Evolutionary conservation across 1,139 yeast genomes (phyloP), one percentile per base, ranked within the genome.

Genomic region (Candida buenavistaensis): DNA sequence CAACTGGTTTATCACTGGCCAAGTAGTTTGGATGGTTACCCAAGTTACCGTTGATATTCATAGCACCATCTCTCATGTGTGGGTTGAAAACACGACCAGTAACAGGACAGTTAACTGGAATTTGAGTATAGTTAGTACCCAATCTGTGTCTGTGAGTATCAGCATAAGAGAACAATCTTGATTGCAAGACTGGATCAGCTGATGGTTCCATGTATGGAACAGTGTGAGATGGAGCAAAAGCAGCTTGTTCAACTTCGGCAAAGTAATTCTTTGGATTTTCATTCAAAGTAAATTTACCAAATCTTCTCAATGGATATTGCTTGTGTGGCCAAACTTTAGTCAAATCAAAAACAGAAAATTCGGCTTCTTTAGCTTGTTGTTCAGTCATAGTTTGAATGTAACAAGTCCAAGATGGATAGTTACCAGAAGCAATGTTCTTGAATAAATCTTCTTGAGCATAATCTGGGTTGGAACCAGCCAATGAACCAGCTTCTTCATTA

Each of bases 121-220:
- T 78, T 60, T 80, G 86, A 43, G 76, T 72, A 65, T 79, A 82
- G 68, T 82, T 82, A 37, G 73, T 57, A 38, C 90, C 90, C 52
- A 82, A 68, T 64, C 72, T 65, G 57, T 66, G 69, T 61, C 71
- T 65, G 59, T 85, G 95, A 36, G 95, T 85, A 64, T 86, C 95
- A 40, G 90, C 80, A 67, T 86, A 86, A 24, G 95, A 82, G 64
- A 85, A 86, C 50, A 86, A 69, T 64, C 95, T 79, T 13, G 89
- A 78, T 67, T 86, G 95, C 59, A 86, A 71, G 32, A 86, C 95
- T 33, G 95, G 94, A 58, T 86, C 95, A 48, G 89, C 89, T 32
- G 89, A 80, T 34, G 95, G 77, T 62, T 83, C 88, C 74, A 82
- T 79, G 50, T 83, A 86, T 38, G 95, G 95, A 39, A 86, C 87